Evolutionary conservation across 2,329 filamentous ascomycete genomes (phyloP), one percentile per base, ranked within the genome.

Genomic region (Colletotrichum agaves): DNA sequence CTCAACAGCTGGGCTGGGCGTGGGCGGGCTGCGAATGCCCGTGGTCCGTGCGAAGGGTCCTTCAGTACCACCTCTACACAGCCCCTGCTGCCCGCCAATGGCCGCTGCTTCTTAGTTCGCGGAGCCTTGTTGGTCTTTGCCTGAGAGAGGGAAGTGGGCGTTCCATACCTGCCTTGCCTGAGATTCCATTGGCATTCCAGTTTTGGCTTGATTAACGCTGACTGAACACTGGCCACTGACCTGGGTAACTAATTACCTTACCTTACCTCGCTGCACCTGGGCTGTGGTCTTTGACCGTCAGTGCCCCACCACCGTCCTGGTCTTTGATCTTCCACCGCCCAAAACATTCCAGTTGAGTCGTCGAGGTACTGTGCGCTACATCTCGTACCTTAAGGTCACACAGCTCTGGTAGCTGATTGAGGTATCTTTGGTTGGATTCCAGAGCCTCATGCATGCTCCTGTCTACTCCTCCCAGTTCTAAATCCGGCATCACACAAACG

Each of bases 231-330:
- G 62, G 37, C 46, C 23, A 52, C n/a, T 61, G 47, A 57, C 39
- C 55, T 19, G 19, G 27, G 19, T 21, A 39, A 37, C 35, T 13
- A 10, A 10, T 33, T 5, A 33, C 31, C 31, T 33, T 5, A 33
- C 31, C 10, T 33, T 33, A 27, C 27, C 27, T 27, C 7, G 27
- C 27, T 27, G 27, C 35, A n/a, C 37, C 44, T 47, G 4, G 33
- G 17, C 23, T 47, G 59, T 62, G 41, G 60, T 55, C 61, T 65
- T 60, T 68, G 65, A 60, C 61, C 10, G 55, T 68, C 61, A 64
- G 23, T 68, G 55, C 65, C 65, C 65, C 65, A 65, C 65, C 55
- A 49, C 55, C 44, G 47, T 53, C 49, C 39, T 61, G 23, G 47
- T 41, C 61, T 55, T 56, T 49, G 53, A 64, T 58, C 41, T 67